Base-by-base conservation (phyloP, 2,329 filamentous ascomycete genomes). In the Fonsecaea erecta region DNA sequence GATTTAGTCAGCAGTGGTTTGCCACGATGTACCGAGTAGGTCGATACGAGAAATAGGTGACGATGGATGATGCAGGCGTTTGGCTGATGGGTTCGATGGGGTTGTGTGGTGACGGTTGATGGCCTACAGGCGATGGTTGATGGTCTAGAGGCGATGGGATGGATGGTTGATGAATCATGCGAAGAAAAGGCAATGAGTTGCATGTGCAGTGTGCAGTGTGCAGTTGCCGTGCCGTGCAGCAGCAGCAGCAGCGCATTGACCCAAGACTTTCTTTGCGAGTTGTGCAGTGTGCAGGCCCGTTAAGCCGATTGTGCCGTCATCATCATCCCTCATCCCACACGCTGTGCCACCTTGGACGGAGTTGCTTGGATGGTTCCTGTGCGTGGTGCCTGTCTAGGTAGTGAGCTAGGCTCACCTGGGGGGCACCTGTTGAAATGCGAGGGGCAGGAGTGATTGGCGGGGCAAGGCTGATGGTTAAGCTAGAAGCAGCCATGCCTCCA, bases 391-490 rank as follows among this genome's bases (percentile, higher is more conserved):
- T 48, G 43, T 48, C 43, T 48, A 24, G 43, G 43, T 16, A 24
- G 6, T 48, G 43, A 14, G 43, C 43, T 48, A 48, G 30, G 11
- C 43, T 30, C 32, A 14, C 54, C 30, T 48, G 55, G 40, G 24
- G 30, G 37, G 37, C 55, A 26, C 34, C 35, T 21, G 21, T 21
- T 26, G 58, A 35, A 16, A 56, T 26, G 30, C 30, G 60, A 62
- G 53, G 52, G 60, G 59, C 34, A 43, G 18, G 40, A 43, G 21
- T 60, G 57, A 60, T 60, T 60, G 57, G 57, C 57, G 57, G 57
- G 40, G 57, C 43, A 37, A 60, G 40, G 40, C 57, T 60, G 56
- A 57, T 57, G 53, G n/a, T n/a, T n/a, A n/a, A n/a, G n/a, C n/a
- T n/a, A n/a, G n/a, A n/a, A n/a, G 28, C 28, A 30, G 3, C 28